These are phyloP conservation scores for Umbelopsis isabellina DNA, from an alignment of 192 early-diverging fungal genomes.

Conservation along the genomic window DNA sequence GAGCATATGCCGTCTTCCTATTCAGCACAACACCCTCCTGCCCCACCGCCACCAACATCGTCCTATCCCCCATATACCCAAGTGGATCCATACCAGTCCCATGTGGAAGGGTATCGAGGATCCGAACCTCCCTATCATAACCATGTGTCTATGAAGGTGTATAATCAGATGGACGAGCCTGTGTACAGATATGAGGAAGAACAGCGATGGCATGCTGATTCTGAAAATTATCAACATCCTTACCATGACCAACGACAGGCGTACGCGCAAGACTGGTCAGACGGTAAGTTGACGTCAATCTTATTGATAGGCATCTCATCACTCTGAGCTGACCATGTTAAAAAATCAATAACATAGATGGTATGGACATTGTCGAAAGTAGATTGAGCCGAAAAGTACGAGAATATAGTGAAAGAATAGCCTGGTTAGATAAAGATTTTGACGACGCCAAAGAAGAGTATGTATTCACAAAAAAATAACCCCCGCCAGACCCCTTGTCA, in stretches of 20 bases:
- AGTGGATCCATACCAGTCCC: constrained; percentile 15
- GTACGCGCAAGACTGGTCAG: constrained; percentile 16
- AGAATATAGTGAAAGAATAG: constrained; percentile 12
- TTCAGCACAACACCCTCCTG: not conserved
- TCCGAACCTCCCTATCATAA: constrained; percentile 13
- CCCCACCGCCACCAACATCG: constrained; percentile 6
- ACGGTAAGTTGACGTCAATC: not conserved
- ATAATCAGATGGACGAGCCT: constrained; percentile 18
- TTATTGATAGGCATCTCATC: no score
- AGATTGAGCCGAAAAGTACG: constrained; percentile 15
- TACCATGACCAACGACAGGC: constrained; percentile 11
- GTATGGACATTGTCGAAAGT: constrained; percentile 13
- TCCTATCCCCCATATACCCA: not conserved
- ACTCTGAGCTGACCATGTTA: no score
- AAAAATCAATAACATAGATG: not conserved
- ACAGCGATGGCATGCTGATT: constrained; percentile 12
- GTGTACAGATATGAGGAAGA: constrained; percentile 16
- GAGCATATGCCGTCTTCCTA: constrained; percentile 8
- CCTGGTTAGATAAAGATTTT: constrained; percentile 17
- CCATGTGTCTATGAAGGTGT: constrained; percentile 17
- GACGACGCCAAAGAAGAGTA: constrained; percentile 23
- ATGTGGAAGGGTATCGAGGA: constrained; percentile 14
- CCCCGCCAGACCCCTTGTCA: not conserved
- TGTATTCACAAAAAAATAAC: not conserved
- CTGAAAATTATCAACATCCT: constrained; percentile 1